phyloP scores from a whole-genome alignment of 164 flowering plant species.

The Piper betle region DNA sequence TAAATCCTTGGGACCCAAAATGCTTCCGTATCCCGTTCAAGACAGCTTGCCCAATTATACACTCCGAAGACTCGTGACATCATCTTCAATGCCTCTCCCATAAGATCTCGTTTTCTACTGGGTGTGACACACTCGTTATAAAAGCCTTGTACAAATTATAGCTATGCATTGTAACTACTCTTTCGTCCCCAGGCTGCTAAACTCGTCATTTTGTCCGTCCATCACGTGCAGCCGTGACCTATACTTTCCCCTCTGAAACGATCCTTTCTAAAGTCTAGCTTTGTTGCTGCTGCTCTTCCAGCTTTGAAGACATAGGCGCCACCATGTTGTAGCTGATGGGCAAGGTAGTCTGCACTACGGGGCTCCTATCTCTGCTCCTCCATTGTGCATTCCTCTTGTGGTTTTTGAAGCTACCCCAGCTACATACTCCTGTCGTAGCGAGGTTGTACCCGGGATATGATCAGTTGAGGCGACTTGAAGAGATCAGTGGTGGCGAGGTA shows the following conservation, averaged over 20 bases:
- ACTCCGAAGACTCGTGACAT: too few species aligned
- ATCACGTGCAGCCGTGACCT: background rate
- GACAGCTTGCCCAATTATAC: too few species aligned
- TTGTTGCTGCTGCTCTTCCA: background rate
- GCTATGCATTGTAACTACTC: too few species aligned
- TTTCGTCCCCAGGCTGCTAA: background rate
- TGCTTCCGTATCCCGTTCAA: too few species aligned
- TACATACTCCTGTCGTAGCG: background rate
- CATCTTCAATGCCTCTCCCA: too few species aligned
- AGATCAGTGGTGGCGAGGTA: background rate
- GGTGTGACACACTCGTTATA: background rate
- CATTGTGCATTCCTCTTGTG: background rate
- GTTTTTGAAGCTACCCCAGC: background rate
- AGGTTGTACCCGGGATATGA: constrained; percentile 2
- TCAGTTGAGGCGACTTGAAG: background rate
- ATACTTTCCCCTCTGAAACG: too few species aligned
- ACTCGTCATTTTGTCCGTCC: background rate
- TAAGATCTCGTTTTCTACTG: too few species aligned
- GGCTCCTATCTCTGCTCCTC: constrained; percentile 1
- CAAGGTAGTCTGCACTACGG: background rate
- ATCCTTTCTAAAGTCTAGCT: background rate
- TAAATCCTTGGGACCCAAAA: too few species aligned
- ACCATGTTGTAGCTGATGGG: too few species aligned
- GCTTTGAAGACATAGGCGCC: background rate
- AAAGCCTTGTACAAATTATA: too few species aligned